Evolutionary conservation across 371 early-diverging fungal species (phyloP), one percentile per base, ranked within the genome.

Genomic region (Saksenaea vasiformis): DNA sequence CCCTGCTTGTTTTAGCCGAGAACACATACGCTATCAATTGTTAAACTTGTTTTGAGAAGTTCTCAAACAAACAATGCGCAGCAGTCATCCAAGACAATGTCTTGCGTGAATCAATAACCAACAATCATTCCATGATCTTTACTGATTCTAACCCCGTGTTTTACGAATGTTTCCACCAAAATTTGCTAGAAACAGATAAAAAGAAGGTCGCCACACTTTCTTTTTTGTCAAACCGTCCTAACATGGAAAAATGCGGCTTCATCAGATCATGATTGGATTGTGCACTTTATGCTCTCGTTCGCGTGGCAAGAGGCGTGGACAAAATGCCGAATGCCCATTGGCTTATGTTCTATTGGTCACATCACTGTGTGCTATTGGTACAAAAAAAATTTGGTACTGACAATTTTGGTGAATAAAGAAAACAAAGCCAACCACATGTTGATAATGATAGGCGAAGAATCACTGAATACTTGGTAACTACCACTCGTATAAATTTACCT

Each of bases 381-480:
- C 51, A 47, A 17, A 47, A 47, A 41, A 47, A 47, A 17, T 47
- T 8, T 47, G 44, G 10, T 22, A 8, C 22, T 3, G 22, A 22
- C 22, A 17, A 22, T 5, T 47, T 47, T 22, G 51, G 24, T 47
- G 24, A 47, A 47, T 47, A 17, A 11, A 19, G 22, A 3, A n/a
- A 47, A 47, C 51, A 47, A 19, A 47, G 51, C 51, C 51, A 47
- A 19, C 51, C 51, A 47, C 51, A 47, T 47, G 51, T 47, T 22
- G 51, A 7, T 22, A 47, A 47, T 47, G 51, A 47, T 47, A 47
- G 51, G 51, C 22, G 24, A 47, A 19, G 51, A 47, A 22, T 47
- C 24, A 47, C 51, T 47, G 51, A 8, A 47, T 47, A 22, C 19
- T 19, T 4, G 24, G 11, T 11, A 22, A 47, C 51, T 19, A 47